Evolutionary conservation across 768 basidiomycete genomes (phyloP).

Genomic region (Boletus vermiculosoides): DNA sequence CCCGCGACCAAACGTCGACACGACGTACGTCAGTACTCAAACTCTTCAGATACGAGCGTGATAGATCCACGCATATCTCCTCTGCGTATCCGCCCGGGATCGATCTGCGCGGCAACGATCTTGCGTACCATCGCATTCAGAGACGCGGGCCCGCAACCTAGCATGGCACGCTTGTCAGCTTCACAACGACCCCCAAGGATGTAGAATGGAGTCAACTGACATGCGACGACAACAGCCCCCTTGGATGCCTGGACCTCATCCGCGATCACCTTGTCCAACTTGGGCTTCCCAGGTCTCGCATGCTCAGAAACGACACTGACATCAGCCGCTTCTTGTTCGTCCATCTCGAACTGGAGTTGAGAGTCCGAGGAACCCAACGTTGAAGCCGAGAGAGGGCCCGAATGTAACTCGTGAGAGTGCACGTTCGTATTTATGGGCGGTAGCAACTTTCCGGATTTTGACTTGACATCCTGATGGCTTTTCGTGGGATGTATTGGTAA

Average conservation of each 20-base stretch:
- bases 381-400: not conserved
- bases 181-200: too few relatives aligned
- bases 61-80: conserved; percentile 62
- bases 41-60: conserved; percentile 65
- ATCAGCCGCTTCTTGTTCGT: conserved; percentile 58
- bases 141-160: conserved; percentile 72
- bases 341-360: conserved; percentile 43
- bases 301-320: conserved; percentile 59
- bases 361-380: not conserved
- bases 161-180: not conserved
- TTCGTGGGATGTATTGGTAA: not conserved
- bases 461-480: conserved; percentile 2
- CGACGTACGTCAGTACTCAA: conserved; percentile 46
- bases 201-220: conserved; percentile 42
- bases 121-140: conserved; percentile 70
- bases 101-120: conserved; percentile 58
- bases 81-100: conserved; percentile 47
- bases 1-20: too few relatives aligned
- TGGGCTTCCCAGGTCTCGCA: conserved; percentile 65
- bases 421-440: not conserved
- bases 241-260: conserved; percentile 59
- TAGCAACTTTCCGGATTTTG: conserved; percentile 4
- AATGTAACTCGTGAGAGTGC: not conserved
- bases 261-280: conserved; percentile 55
- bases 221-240: conserved; percentile 65